Evolutionary conservation across 2,329 filamentous ascomycete species (phyloP).

Genomic region (Fusarium stilboides): DNA sequence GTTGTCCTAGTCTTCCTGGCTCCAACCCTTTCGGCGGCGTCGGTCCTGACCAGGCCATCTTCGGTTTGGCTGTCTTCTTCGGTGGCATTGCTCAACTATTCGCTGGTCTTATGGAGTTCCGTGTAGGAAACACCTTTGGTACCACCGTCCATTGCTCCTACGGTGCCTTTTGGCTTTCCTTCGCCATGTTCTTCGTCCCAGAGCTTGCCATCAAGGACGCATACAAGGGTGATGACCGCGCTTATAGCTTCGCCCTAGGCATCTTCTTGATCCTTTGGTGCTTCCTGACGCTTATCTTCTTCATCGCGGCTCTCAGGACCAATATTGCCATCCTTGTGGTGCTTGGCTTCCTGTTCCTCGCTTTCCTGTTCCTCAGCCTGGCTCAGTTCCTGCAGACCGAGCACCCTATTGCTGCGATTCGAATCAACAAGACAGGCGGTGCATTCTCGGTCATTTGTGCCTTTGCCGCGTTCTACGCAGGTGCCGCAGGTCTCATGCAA

Average conservation of each 20-base stretch:
- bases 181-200: conserved; percentile 69
- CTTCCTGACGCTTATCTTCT: conserved; percentile 70
- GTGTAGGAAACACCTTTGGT: conserved; percentile 74
- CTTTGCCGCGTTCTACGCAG: conserved; percentile 58
- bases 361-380: conserved; percentile 72
- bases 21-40: conserved; percentile 54
- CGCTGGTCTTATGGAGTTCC: conserved; percentile 71
- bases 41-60: conserved; percentile 56
- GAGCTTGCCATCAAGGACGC: conserved; percentile 65
- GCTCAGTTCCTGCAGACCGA: conserved; percentile 65
- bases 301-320: conserved; percentile 70
- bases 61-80: conserved; percentile 63
- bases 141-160: conserved; percentile 73
- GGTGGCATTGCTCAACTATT: conserved; percentile 78
- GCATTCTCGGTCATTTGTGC: conserved; percentile 57
- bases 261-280: conserved; percentile 73
- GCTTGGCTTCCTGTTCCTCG: conserved; percentile 71
- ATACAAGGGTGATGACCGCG: conserved; percentile 58
- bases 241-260: conserved; percentile 67
- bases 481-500: conserved; percentile 59
- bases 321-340: conserved; percentile 71
- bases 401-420: conserved; percentile 57
- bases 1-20: conserved; percentile 50
- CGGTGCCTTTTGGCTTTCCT: conserved; percentile 74
- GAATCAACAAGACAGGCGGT: conserved; percentile 61